Percentiles rank a stretch among this genome's conserved stretches.
Conservation (phyloP, 306 rosid species). For the Citrullus amarus region DNA sequence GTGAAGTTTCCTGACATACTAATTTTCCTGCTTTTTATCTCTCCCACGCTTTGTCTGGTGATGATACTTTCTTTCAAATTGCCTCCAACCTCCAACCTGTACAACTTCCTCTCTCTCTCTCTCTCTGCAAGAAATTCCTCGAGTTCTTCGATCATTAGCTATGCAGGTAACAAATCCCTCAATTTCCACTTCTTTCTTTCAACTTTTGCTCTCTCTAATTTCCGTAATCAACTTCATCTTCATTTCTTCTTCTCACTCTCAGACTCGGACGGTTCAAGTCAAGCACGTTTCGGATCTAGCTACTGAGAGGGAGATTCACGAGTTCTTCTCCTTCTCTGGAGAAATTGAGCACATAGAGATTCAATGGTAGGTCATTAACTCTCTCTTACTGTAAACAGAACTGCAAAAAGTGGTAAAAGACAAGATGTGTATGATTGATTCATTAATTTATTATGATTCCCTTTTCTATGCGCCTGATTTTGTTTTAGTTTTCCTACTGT, state of each 20-base stretch:
- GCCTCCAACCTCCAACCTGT: conserved; percentile 1
- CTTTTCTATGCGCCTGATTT: neutral
- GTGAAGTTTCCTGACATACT: neutral
- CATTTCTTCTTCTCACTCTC: conserved; percentile 4
- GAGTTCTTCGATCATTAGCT: neutral
- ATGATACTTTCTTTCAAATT: neutral
- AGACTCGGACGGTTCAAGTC: conserved; percentile 85
- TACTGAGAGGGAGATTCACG: conserved; percentile 84
- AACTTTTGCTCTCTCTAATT: neutral
- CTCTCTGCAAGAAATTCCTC: neutral
- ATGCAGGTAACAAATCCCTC: neutral
- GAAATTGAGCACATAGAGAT: conserved; percentile 79
- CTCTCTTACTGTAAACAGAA: neutral
- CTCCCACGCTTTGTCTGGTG: conserved; percentile 4
- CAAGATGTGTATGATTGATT: neutral
- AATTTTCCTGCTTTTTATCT: neutral
- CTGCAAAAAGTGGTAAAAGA: neutral
- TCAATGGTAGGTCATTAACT: conserved; percentile 28
- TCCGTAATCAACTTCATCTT: neutral
- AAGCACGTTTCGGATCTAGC: conserved; percentile 84
- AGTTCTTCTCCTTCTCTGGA: conserved; percentile 85
- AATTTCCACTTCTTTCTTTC: neutral
- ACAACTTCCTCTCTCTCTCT: neutral
- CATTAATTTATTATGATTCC: no score
- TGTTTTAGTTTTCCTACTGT: neutral